Conservation (phyloP, 1,284 basidiomycete species). For the Ceratobasidium sp. region DNA sequence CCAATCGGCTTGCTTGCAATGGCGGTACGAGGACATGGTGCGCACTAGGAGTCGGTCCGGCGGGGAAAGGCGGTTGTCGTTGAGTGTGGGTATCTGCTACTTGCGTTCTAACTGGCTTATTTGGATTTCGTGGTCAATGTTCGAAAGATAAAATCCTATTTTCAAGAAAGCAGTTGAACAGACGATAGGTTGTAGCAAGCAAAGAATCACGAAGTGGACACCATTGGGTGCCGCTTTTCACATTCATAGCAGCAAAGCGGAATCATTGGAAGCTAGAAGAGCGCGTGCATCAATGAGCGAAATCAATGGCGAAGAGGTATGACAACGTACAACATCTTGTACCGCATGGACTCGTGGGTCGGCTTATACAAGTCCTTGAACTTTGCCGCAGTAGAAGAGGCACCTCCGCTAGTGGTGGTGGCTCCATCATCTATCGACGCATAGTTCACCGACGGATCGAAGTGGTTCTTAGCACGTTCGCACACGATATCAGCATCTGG, state of each 20-base stretch:
- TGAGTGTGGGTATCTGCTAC: too few species aligned
- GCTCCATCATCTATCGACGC: constrained; percentile 57
- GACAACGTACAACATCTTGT: constrained; percentile 43
- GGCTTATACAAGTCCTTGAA: constrained; percentile 31
- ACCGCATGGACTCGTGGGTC: constrained; percentile 29
- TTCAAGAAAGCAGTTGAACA: too few species aligned
- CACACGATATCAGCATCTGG: constrained; percentile 88
- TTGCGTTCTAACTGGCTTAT: too few species aligned
- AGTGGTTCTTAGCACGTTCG: constrained; percentile 82
- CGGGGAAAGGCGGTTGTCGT: too few species aligned
- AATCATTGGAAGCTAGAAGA: constrained; percentile 32
- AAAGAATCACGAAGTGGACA: too few species aligned
- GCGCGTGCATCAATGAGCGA: background rate
- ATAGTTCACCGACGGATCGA: constrained; percentile 65
- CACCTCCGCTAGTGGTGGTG: constrained; percentile 64
- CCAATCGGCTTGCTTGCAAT: background rate
- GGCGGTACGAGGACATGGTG: constrained; percentile 24
- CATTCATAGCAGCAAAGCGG: background rate
- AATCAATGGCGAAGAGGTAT: too few species aligned
- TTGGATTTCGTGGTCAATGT: too few species aligned
- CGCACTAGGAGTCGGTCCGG: constrained; percentile 3
- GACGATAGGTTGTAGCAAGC: too few species aligned
- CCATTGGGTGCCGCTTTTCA: constrained; percentile 40
- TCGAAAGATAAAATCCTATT: too few species aligned
- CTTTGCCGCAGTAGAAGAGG: background rate